phyloP scores from a whole-genome alignment of 805 yeast genomes.

The Alloascoidea hylecoeti region DNA sequence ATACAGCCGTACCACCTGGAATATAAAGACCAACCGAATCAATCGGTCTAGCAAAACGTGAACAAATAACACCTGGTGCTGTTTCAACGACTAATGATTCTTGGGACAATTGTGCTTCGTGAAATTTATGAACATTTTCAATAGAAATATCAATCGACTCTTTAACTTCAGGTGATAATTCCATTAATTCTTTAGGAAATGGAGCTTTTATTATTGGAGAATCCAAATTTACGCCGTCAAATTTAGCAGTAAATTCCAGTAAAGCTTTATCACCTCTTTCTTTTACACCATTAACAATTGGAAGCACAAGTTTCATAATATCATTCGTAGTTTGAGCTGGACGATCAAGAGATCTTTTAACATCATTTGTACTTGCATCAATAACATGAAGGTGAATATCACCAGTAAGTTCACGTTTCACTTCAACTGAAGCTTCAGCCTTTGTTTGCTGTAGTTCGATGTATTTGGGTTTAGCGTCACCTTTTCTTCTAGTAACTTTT shows the following conservation, averaged over 20 bases:
- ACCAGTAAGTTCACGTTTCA: not conserved
- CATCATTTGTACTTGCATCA: constrained; percentile 19
- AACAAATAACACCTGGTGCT: constrained; percentile 84
- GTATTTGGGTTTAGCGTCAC: constrained; percentile 88
- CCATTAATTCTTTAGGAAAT: constrained; percentile 65
- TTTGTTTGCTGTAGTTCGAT: constrained; percentile 17
- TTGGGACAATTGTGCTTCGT: constrained; percentile 73
- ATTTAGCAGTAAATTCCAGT: constrained; percentile 79
- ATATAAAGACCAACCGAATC: constrained; percentile 91
- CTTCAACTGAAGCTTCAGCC: constrained; percentile 5
- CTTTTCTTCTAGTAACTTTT: constrained; percentile 86
- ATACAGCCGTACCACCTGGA: constrained; percentile 98
- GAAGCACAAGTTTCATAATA: constrained; percentile 84
- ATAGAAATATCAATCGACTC: constrained; percentile 83
- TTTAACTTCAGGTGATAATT: constrained; percentile 58
- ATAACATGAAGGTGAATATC: not conserved
- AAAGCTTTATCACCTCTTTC: constrained; percentile 75
- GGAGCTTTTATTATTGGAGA: constrained; percentile 81
- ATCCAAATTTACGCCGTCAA: constrained; percentile 66
- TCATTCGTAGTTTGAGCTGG: constrained; percentile 94
- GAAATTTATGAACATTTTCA: constrained; percentile 82
- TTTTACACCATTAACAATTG: constrained; percentile 73
- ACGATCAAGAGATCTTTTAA: constrained; percentile 59
- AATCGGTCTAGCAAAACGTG: constrained; percentile 90
- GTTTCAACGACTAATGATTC: constrained; percentile 79